Conservation (phyloP, 305 asterid genomes). For the Stenogyne calaminthoides region DNA sequence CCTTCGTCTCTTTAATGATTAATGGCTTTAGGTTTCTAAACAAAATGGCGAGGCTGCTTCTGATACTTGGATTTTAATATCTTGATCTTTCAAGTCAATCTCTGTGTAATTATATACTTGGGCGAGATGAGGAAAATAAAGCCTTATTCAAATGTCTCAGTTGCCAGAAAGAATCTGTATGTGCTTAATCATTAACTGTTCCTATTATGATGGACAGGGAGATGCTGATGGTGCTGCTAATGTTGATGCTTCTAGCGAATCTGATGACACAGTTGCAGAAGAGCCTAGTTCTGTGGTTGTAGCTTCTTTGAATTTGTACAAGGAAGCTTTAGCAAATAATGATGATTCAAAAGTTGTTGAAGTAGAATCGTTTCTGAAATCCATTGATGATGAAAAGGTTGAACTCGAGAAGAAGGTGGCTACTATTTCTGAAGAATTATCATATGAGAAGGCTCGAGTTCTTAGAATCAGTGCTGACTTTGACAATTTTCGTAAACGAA, state of each 20-base stretch:
- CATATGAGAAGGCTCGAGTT: slow-evolving; percentile 62
- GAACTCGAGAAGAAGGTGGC: slow-evolving; percentile 56
- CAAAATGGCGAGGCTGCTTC: background rate
- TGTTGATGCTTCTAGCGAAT: slow-evolving; percentile 44
- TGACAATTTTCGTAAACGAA: slow-evolving; percentile 76
- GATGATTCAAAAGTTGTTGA: slow-evolving; percentile 65
- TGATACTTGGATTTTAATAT: background rate
- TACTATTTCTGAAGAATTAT: slow-evolving; percentile 54
- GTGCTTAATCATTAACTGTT: background rate
- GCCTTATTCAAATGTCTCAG: slow-evolving; percentile 12
- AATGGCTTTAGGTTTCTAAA: background rate
- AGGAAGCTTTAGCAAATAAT: slow-evolving; percentile 65
- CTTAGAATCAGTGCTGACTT: slow-evolving; percentile 84
- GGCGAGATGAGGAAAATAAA: background rate
- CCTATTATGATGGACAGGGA: slow-evolving; percentile 44
- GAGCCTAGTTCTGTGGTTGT: slow-evolving; percentile 51
- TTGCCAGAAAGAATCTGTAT: background rate
- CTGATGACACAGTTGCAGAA: slow-evolving; percentile 42
- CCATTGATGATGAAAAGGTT: slow-evolving; percentile 65
- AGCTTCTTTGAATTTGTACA: slow-evolving; percentile 54
- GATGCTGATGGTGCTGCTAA: slow-evolving; percentile 40
- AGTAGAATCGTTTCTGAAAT: slow-evolving; percentile 53
- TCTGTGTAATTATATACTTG: background rate
- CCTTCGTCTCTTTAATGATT: background rate
- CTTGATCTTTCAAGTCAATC: background rate